A percentile compares a stretch with the other conserved stretches of the same genome.
Evolutionary conservation across 148 eudicot genomes (phyloP).

Genomic region (Rhododendron ferrugineum): DNA sequence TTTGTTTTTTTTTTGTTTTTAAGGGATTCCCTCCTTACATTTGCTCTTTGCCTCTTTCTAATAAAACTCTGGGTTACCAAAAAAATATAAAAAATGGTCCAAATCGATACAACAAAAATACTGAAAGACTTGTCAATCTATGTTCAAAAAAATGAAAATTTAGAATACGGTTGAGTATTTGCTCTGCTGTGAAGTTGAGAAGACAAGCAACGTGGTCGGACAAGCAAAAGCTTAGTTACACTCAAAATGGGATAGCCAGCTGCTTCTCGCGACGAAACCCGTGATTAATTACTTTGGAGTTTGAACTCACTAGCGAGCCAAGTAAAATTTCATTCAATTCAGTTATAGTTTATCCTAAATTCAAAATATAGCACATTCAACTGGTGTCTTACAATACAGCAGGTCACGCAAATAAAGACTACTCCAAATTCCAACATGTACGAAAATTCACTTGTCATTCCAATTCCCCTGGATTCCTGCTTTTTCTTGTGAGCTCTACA

Average conservation of each 20-base stretch:
- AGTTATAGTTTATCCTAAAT: background rate
- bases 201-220: background rate
- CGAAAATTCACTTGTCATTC: background rate
- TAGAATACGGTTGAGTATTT: background rate
- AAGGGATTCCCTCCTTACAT: background rate
- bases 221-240: background rate
- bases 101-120: background rate
- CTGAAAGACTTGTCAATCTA: background rate
- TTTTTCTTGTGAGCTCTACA: conserved; percentile 1
- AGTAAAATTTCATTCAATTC: background rate
- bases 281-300: background rate
- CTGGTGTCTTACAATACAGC: background rate
- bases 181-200: background rate
- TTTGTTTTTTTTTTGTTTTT: background rate
- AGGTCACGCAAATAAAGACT: background rate
- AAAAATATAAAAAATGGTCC: background rate
- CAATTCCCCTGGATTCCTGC: conserved; percentile 4
- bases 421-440: background rate
- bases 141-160: background rate
- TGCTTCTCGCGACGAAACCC: background rate
- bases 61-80: background rate
- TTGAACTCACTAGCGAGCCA: background rate
- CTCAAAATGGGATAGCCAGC: background rate
- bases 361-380: background rate
- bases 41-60: background rate